Evolutionary conservation across 768 basidiomycete species (phyloP).

Genomic region (Galerina sulciceps): DNA sequence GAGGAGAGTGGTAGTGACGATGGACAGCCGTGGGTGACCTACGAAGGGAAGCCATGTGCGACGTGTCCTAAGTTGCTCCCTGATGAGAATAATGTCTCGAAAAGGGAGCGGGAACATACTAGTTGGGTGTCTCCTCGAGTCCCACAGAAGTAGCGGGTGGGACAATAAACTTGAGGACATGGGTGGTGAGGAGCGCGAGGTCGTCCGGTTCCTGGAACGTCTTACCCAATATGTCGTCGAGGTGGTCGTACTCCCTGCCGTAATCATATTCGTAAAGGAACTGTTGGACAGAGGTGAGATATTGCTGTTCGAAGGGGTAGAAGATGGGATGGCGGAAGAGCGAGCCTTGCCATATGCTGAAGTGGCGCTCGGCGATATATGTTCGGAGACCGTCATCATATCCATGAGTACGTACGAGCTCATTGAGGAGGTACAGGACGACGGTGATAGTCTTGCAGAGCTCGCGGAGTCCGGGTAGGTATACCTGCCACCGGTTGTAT

Average conservation of each 20-base stretch:
- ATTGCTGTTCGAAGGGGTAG: background rate
- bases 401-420: background rate
- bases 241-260: background rate
- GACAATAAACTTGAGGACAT: too few species aligned
- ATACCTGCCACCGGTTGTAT: background rate
- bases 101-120: too few species aligned
- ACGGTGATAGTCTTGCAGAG: background rate
- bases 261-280: background rate
- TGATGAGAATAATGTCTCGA: too few species aligned
- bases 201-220: background rate
- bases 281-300: background rate
- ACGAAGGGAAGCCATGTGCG: too few species aligned
- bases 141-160: too few species aligned
- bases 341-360: background rate
- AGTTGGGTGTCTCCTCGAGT: too few species aligned
- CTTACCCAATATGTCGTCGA: background rate
- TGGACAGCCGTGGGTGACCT: too few species aligned
- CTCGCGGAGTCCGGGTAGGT: background rate
- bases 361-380: background rate
- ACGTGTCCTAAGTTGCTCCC: too few species aligned
- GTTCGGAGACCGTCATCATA: background rate
- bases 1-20: too few species aligned
- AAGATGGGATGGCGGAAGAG: background rate
- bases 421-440: background rate
- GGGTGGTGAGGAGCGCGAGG: too few species aligned